phyloP scores from a whole-genome alignment of 2,329 filamentous ascomycete genomes.

The Pestalotiopsis fici region DNA sequence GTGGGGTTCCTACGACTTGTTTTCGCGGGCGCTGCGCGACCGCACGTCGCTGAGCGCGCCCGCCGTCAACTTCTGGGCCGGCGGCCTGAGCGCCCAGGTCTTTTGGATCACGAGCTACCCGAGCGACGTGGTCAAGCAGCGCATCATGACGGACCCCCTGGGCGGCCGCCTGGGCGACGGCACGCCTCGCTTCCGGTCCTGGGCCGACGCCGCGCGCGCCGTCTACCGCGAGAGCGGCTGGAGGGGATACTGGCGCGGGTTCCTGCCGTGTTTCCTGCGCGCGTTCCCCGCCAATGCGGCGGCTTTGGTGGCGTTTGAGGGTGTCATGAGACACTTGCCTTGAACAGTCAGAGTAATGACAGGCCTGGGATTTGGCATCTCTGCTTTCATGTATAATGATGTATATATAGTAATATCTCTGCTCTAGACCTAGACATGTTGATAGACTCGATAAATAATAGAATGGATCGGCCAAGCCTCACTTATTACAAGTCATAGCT shows the following conservation, averaged over 20 bases:
- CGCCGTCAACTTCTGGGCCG: slow-evolving; percentile 94
- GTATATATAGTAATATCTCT: slow-evolving; percentile 43
- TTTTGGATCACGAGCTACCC: slow-evolving; percentile 96
- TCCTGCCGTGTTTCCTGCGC: slow-evolving; percentile 87
- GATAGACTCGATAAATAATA: neutral
- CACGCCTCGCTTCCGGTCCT: slow-evolving; percentile 67
- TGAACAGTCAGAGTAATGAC: slow-evolving; percentile 23
- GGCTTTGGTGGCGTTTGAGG: slow-evolving; percentile 91
- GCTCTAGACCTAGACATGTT: neutral
- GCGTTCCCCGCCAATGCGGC: slow-evolving; percentile 96
- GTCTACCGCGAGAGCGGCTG: slow-evolving; percentile 77
- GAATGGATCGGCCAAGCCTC: slow-evolving; percentile 2
- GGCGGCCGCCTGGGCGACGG: slow-evolving; percentile 70
- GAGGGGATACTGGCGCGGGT: slow-evolving; percentile 89
- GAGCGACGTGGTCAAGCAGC: slow-evolving; percentile 90
- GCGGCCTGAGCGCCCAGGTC: slow-evolving; percentile 86
- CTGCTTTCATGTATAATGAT: slow-evolving; percentile 91
- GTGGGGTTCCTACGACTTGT: slow-evolving; percentile 94
- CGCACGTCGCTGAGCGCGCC: slow-evolving; percentile 74
- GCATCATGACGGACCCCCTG: slow-evolving; percentile 93
- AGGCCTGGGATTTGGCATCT: no score
- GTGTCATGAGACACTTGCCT: slow-evolving; percentile 73
- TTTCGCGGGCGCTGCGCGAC: slow-evolving; percentile 68
- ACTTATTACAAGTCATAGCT: no score
- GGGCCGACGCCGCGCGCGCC: slow-evolving; percentile 77